Evolutionary conservation across 805 yeast genomes (phyloP).

Genomic region (Myxozyma udenii): DNA sequence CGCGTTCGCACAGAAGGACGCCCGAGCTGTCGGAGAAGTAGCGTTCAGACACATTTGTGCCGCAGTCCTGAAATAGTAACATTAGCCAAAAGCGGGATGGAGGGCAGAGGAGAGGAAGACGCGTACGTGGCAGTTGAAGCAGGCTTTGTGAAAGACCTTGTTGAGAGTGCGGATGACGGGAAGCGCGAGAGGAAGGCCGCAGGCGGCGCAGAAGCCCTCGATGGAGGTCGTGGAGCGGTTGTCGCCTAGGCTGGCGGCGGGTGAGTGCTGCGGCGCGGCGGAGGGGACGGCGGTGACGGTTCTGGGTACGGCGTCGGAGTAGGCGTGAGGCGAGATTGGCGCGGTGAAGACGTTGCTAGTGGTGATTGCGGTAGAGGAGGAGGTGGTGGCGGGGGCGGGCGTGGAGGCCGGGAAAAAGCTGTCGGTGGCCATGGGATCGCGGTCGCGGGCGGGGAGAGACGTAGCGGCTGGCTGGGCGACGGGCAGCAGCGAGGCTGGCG

Average conservation of each 20-base stretch:
- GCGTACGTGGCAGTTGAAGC: conserved; percentile 30
- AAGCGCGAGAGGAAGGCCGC: conserved; percentile 13
- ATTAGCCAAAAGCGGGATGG: not conserved
- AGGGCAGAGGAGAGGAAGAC: not conserved
- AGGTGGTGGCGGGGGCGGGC: not conserved
- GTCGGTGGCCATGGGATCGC: too few species aligned
- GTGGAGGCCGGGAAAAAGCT: not conserved
- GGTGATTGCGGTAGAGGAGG: too few species aligned
- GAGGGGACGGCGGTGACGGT: too few species aligned
- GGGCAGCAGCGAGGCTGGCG: not conserved
- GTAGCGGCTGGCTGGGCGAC: not conserved
- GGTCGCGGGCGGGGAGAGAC: not conserved
- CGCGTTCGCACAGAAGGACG: conserved; percentile 81
- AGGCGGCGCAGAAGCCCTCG: conserved; percentile 20
- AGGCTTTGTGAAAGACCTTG: conserved; percentile 21
- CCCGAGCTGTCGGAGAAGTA: conserved; percentile 80
- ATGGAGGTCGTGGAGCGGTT: too few species aligned
- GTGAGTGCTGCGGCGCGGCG: too few species aligned
- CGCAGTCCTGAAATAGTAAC: conserved; percentile 55
- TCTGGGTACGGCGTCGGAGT: too few species aligned
- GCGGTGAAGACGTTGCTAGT: too few species aligned
- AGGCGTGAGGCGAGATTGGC: too few species aligned
- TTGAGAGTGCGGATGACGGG: conserved; percentile 27
- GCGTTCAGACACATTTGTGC: conserved; percentile 72
- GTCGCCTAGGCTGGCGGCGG: too few species aligned